Evolutionary conservation across 768 basidiomycete genomes (phyloP).

Genomic region (Russula dissimulans): DNA sequence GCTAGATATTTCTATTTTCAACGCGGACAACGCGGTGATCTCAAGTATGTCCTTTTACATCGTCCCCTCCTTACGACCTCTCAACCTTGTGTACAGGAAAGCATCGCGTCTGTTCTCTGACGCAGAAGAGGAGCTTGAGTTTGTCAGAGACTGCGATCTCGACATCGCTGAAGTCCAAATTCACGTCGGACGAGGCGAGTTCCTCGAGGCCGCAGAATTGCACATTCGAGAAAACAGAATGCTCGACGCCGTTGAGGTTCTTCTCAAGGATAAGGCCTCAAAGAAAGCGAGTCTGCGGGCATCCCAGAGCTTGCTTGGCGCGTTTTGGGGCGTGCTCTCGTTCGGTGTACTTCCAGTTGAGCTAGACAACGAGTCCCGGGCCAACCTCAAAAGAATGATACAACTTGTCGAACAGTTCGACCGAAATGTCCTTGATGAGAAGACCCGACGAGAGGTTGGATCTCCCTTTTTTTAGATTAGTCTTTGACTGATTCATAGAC

Average conservation of each 20-base stretch:
- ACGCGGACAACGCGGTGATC: conserved; percentile 28
- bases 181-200: conserved; percentile 34
- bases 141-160: conserved; percentile 44
- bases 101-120: conserved; percentile 39
- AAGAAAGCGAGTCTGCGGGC: conserved; percentile 29
- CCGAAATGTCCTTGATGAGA: neutral
- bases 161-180: conserved; percentile 41
- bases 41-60: conserved; percentile 25
- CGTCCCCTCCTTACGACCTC: too few species aligned
- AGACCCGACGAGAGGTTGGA: neutral
- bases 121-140: conserved; percentile 46
- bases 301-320: conserved; percentile 33
- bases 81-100: conserved; percentile 30
- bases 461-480: neutral
- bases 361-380: neutral
- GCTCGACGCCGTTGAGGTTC: conserved; percentile 37
- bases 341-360: conserved; percentile 23
- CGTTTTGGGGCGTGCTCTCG: conserved; percentile 38
- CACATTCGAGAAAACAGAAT: conserved; percentile 35
- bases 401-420: neutral
- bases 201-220: conserved; percentile 44
- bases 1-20: conserved; percentile 40
- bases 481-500: neutral
- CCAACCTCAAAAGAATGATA: neutral
- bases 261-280: conserved; percentile 31